Conservation (phyloP, 2,329 filamentous ascomycete species). For the Arthrobotrys megalospora region DNA sequence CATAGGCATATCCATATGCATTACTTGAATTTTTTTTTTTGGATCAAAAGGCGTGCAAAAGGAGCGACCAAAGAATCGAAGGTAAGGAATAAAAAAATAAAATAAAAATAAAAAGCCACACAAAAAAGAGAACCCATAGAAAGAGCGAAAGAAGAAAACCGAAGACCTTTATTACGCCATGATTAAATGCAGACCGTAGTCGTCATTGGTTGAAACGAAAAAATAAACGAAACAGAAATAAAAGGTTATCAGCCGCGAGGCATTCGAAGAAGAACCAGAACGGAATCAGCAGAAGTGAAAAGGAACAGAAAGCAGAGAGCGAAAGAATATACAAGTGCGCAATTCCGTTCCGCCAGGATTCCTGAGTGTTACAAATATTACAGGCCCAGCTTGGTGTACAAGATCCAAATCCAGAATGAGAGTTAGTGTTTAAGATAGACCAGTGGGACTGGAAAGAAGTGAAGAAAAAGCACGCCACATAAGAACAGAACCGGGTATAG, state of each 20-base stretch:
- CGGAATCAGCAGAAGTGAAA: conserved; percentile 35
- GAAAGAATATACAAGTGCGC: conserved; percentile 33
- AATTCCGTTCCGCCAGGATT: conserved; percentile 51
- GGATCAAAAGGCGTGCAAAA: conserved; percentile 14
- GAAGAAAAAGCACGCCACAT: conserved; percentile 42
- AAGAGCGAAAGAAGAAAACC: conserved; percentile 12
- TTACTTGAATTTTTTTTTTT: background rate
- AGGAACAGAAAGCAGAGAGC: conserved; percentile 18
- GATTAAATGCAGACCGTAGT: conserved; percentile 36
- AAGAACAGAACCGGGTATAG: conserved; percentile 43
- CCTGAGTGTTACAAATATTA: conserved; percentile 61
- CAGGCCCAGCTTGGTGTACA: conserved; percentile 57
- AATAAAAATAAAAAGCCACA: background rate
- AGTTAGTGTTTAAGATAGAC: conserved; percentile 38
- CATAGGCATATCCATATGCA: conserved; percentile 25
- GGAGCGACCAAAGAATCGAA: conserved; percentile 13
- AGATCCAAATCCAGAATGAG: conserved; percentile 51
- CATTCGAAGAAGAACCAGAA: conserved; percentile 36
- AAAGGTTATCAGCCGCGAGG: conserved; percentile 39
- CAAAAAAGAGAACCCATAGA: conserved; percentile 4
- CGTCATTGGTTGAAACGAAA: conserved; percentile 47
- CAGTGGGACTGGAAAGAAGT: conserved; percentile 40
- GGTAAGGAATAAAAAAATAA: background rate
- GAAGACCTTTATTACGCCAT: conserved; percentile 40
- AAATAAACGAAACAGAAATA: conserved; percentile 50